Conservation (phyloP, 352 stramenopile genomes). For the Phytophthora ohioensis region DNA sequence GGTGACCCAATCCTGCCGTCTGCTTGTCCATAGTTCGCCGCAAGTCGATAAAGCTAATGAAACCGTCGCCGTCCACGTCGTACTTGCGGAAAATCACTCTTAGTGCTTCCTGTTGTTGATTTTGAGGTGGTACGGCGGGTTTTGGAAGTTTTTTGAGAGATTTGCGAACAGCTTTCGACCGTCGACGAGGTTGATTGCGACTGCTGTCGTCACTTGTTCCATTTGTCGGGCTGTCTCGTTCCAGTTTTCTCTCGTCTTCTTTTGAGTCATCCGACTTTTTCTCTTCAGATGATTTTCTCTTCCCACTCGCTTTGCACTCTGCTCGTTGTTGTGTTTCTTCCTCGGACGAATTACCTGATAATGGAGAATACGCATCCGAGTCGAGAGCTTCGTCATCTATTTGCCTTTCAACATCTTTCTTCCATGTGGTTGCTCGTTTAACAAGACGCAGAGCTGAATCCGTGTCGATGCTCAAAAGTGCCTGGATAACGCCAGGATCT, state of each 20-base stretch:
- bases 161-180: neutral
- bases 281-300: slow-evolving; percentile 3
- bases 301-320: neutral
- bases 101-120: slow-evolving; percentile 28
- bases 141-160: neutral
- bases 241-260: neutral
- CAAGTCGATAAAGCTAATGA: slow-evolving; percentile 62
- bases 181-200: slow-evolving; percentile 1
- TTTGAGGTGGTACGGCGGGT: neutral
- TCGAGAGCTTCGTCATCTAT: slow-evolving; percentile 38
- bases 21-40: slow-evolving; percentile 42
- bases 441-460: slow-evolving; percentile 43
- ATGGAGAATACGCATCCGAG: slow-evolving; percentile 49
- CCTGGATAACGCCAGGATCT: slow-evolving; percentile 44
- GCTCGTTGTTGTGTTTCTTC: slow-evolving; percentile 9
- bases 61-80: slow-evolving; percentile 56
- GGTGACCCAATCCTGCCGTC: slow-evolving; percentile 12
- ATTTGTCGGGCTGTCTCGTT: slow-evolving; percentile 2
- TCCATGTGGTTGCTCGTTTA: neutral
- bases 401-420: neutral
- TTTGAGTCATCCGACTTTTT: slow-evolving; percentile 5
- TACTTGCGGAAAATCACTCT: slow-evolving; percentile 57
- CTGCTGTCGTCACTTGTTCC: no score
- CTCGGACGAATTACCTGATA: slow-evolving; percentile 17
- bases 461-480: slow-evolving; percentile 56